phyloP scores from a whole-genome alignment of 2,329 filamentous ascomycete species.

The Pestalotiopsis sp. region DNA sequence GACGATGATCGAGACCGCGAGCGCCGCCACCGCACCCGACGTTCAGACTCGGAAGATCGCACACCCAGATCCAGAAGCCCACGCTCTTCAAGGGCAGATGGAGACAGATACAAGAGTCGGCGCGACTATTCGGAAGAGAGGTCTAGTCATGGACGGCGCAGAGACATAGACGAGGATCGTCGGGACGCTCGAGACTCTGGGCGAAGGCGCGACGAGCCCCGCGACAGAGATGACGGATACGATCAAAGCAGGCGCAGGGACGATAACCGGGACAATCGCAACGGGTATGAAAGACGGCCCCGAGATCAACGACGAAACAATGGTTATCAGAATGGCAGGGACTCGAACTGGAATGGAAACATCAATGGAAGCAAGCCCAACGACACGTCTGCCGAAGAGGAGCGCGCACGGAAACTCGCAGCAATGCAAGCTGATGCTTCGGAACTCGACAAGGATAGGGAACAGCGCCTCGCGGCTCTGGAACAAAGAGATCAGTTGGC shows the following conservation, averaged over 20 bases:
- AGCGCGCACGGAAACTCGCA: slow-evolving; percentile 68
- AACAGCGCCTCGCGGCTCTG: slow-evolving; percentile 67
- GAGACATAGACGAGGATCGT: slow-evolving; percentile 31
- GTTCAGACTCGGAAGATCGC: slow-evolving; percentile 47
- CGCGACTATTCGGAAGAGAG: slow-evolving; percentile 18
- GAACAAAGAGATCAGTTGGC: slow-evolving; percentile 66
- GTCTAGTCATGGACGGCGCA: slow-evolving; percentile 18
- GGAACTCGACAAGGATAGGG: slow-evolving; percentile 72
- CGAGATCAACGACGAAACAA: not conserved
- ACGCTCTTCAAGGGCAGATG: slow-evolving; percentile 32
- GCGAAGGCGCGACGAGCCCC: slow-evolving; percentile 12
- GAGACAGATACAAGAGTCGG: slow-evolving; percentile 35
- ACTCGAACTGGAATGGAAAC: slow-evolving; percentile 17
- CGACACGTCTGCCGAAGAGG: slow-evolving; percentile 39
- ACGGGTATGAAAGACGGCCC: not conserved
- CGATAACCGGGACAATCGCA: not conserved
- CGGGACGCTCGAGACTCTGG: slow-evolving; percentile 22
- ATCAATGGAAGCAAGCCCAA: slow-evolving; percentile 37
- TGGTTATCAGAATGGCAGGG: slow-evolving; percentile 8
- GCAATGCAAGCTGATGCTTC: slow-evolving; percentile 74
- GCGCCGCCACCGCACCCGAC: slow-evolving; percentile 43
- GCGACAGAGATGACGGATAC: slow-evolving; percentile 8
- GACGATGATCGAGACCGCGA: slow-evolving; percentile 42
- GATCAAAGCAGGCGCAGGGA: not conserved
- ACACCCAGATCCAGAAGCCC: slow-evolving; percentile 42